Percentiles rank a stretch among this genome's conserved stretches.
Evolutionary conservation across 2,329 filamentous ascomycete species (phyloP).

Genomic region (Aspergillus intermedius): DNA sequence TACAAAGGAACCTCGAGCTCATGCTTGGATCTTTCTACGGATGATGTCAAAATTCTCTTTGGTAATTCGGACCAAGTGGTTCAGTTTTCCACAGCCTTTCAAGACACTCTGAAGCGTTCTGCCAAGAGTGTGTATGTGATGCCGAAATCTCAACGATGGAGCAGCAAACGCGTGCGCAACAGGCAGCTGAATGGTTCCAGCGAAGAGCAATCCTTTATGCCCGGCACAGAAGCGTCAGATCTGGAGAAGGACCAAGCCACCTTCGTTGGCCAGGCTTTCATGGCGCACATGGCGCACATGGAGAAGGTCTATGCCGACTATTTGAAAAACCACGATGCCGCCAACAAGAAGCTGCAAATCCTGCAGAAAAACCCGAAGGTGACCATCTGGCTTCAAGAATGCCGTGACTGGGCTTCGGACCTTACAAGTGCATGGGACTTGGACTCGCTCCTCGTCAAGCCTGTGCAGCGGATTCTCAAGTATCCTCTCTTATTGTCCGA

Average conservation of each 20-base stretch:
- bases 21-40: constrained; percentile 68
- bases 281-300: constrained; percentile 51
- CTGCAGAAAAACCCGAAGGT: constrained; percentile 52
- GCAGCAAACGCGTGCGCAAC: constrained; percentile 44
- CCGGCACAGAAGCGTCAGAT: constrained; percentile 33
- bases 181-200: constrained; percentile 27
- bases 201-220: constrained; percentile 21
- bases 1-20: constrained; percentile 89
- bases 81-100: constrained; percentile 73
- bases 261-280: constrained; percentile 54
- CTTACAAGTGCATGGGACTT: constrained; percentile 91
- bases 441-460: constrained; percentile 94
- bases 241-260: constrained; percentile 55
- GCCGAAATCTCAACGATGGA: constrained; percentile 48
- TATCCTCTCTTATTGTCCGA: constrained; percentile 82
- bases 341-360: constrained; percentile 54
- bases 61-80: constrained; percentile 89
- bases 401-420: constrained; percentile 84
- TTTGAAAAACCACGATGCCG: constrained; percentile 58
- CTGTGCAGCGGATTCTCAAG: constrained; percentile 88
- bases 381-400: constrained; percentile 81
- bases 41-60: constrained; percentile 86
- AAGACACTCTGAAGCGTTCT: constrained; percentile 72
- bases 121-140: constrained; percentile 73
- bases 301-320: constrained; percentile 61